Base-by-base conservation (phyloP, 2,329 filamentous ascomycete species). In the Scedosporium dehoogii region DNA sequence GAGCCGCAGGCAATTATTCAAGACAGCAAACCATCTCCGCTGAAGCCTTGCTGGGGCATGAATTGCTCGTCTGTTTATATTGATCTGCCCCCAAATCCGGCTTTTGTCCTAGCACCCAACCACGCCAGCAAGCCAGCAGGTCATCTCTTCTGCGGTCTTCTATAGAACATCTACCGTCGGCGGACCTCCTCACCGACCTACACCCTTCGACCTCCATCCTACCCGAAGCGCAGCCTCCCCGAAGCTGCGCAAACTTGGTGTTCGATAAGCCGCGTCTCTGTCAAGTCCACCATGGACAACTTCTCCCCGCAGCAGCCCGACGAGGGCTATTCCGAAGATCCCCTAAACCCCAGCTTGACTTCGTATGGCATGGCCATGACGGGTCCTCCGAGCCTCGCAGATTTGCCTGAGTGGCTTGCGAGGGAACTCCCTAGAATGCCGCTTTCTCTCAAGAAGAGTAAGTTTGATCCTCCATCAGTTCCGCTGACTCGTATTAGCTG, bases 321-420 rank as follows among this genome's bases (percentile, higher is more conserved):
- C 76, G 91, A 96, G 76, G 91, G 91, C 69, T 96, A 94, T 73
- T 92, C 90, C 5, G 90, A 94, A 72, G 90, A 92, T 67, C 83
- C 83, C 63, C 74, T 85, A 60, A 81, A 79, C 66, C 74, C 78
- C 10, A 71, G 73, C 61, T 64, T 68, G 55, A 70, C 67, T 16
- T 67, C 70, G 5, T 68, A 70, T 68, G 67, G 68, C 42, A 51
- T 58, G 68, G 69, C 70, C 65, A 62, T 75, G 65, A 65, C 75
- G 65, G 67, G 65, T 25, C 63, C 70, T 6, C 69, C 78, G 63
- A 75, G 76, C 6, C 71, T 74, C 51, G 71, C 74, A 29, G 79
- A 81, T 55, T 72, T 83, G 57, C 76, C 79, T 29, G 72, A 76
- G 64, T 83, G 79, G 79, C 71, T 85, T 63, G 72, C 76, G 29